Conservation (phyloP, 176 grass and related monocot genomes). For the Secale cereale region DNA sequence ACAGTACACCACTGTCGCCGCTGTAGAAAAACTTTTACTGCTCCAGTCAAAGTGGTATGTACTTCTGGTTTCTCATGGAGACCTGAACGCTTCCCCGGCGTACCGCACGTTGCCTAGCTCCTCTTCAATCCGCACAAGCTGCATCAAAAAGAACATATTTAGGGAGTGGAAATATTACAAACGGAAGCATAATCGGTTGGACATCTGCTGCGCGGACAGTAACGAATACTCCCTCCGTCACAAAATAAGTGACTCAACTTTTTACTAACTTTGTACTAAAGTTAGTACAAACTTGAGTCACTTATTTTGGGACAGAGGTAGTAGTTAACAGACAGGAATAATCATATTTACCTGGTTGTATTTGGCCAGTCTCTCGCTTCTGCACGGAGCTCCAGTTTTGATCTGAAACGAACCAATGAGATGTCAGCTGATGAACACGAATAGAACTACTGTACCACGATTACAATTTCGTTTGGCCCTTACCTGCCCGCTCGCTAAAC, state of each 20-base stretch:
- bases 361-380: slow-evolving; percentile 87
- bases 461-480: neutral
- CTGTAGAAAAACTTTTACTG: slow-evolving; percentile 31
- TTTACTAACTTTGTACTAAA: no score
- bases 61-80: slow-evolving; percentile 31
- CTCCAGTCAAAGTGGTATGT: neutral
- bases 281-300: no score
- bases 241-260: no score
- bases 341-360: slow-evolving; percentile 77
- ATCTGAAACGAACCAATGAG: slow-evolving; percentile 52
- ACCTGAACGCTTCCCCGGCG: slow-evolving; percentile 86
- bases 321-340: neutral
- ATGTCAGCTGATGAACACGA: neutral
- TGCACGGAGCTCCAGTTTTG: slow-evolving; percentile 92
- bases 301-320: no score
- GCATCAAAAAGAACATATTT: neutral
- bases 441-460: neutral
- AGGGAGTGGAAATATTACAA: neutral
- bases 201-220: neutral
- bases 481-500: slow-evolving; percentile 93
- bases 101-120: slow-evolving; percentile 85
- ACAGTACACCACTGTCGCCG: neutral
- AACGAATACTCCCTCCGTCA: neutral
- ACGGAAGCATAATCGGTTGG: neutral
- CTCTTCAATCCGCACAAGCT: slow-evolving; percentile 92